Base-by-base conservation (phyloP, 2,329 filamentous ascomycete species). In the Colletotrichum sp. region DNA sequence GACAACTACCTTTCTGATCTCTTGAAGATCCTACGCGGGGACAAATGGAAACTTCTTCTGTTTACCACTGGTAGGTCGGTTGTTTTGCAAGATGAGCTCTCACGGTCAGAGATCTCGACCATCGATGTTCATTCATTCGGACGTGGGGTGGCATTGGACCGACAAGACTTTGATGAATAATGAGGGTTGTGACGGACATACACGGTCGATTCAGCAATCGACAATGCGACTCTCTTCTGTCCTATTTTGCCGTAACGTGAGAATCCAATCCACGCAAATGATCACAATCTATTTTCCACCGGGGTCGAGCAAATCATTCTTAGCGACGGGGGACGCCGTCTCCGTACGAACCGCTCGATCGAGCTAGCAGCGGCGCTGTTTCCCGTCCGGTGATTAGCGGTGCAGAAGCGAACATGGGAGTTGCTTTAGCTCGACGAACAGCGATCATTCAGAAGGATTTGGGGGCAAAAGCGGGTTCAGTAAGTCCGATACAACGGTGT, bases 301-400 rank as follows among this genome's bases (percentile, higher is more conserved):
- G 18, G 59, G 59, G 18, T 34, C 30, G 2, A 61, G 3, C 55
- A 59, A 28, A 24, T 28, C 24, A 28, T 28, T 6, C 4, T 43
- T n/a, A 0, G 0, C 6, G 18, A n/a, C 9, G 18, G 9, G 39
- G 18, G 18, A n/a, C 18, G 39, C 39, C 7, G 12, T 12, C n/a
- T 13, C 43, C 12, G 10, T 52, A 21, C 43, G n/a, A 52, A 13
- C n/a, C 43, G n/a, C 43, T 14, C 21, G 26, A 30, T 64, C 1
- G 9, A 70, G 39, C n/a, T 71, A 43, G 48, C 61, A 5, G 48
- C 68, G 72, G 72, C 9, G 14, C 8, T 67, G 4, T 2, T 36
- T 61, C 14, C 72, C 68, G 16, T 30, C 52, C 21, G 7, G 32
- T 39, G 68, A 39, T 52, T 74, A 74, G 72, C 36, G 72, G 61